phyloP scores from a whole-genome alignment of 148 eudicot genomes.

The Diospyros lotus region DNA sequence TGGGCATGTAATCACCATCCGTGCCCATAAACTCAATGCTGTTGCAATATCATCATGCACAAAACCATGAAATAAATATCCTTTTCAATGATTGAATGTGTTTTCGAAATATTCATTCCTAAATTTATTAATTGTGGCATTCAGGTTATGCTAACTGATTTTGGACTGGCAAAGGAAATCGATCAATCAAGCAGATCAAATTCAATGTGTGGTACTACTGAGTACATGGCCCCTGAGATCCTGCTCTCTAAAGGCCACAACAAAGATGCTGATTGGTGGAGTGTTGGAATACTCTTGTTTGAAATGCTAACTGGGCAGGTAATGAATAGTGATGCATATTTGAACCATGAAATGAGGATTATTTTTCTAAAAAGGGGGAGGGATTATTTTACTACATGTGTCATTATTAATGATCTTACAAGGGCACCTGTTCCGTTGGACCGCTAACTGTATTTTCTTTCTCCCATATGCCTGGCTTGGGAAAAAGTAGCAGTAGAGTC shows the following conservation, averaged over 20 bases:
- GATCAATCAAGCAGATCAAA: constrained; percentile 81
- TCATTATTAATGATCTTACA: too few relatives aligned
- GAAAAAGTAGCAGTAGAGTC: too few relatives aligned
- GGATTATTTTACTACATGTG: too few relatives aligned
- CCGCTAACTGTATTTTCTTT: too few relatives aligned
- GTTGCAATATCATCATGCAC: constrained; percentile 6
- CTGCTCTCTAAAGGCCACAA: constrained; percentile 80
- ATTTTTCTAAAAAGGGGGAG: too few relatives aligned
- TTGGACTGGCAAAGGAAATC: constrained; percentile 91
- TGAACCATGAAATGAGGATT: background rate
- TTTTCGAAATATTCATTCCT: background rate
- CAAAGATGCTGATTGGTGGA: constrained; percentile 97
- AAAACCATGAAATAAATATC: background rate
- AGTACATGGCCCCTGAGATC: constrained; percentile 97
- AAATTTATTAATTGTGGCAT: constrained; percentile 9
- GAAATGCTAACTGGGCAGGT: constrained; percentile 92
- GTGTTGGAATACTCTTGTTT: constrained; percentile 76
- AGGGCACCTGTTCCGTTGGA: too few relatives aligned
- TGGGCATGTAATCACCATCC: constrained; percentile 64
- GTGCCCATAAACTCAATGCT: constrained; percentile 1
- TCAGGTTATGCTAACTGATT: constrained; percentile 84
- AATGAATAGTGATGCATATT: constrained; percentile 2
- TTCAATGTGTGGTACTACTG: constrained; percentile 90
- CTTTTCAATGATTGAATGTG: background rate
- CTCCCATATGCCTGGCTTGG: too few relatives aligned